Evolutionary conservation across 2,329 filamentous ascomycete genomes (phyloP).

Genomic region (Botrytis aclada): DNA sequence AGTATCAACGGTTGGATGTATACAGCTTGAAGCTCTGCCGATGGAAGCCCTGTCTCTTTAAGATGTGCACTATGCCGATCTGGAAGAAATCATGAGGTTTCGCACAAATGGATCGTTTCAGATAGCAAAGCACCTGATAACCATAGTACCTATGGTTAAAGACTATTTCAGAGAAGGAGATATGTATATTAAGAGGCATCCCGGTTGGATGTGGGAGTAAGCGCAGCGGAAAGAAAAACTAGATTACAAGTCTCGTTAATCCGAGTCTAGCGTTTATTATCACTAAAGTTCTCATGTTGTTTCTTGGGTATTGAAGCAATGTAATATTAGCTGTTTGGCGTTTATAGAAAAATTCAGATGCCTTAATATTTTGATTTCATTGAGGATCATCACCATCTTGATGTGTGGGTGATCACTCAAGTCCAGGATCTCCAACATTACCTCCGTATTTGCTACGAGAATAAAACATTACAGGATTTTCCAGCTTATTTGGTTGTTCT

Average conservation of each 20-base stretch:
- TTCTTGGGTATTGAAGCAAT: not conserved
- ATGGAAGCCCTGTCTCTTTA: too few relatives aligned
- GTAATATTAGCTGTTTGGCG: not conserved
- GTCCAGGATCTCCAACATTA: not conserved
- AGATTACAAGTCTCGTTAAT: not conserved
- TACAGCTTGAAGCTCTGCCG: not conserved
- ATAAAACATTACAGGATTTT: rapidly evolving
- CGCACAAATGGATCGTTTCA: not conserved
- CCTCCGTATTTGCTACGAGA: not conserved
- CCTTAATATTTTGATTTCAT: not conserved
- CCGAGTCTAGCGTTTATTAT: too few relatives aligned
- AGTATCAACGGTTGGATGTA: too few relatives aligned
- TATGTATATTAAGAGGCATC: too few relatives aligned
- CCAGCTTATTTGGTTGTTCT: not conserved
- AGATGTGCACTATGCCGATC: not conserved
- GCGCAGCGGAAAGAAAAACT: not conserved
- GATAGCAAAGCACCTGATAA: not conserved
- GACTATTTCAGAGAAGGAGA: not conserved
- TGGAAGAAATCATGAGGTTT: not conserved
- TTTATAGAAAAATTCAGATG: not conserved
- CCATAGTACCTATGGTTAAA: too few relatives aligned
- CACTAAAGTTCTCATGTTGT: too few relatives aligned
- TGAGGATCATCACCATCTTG: too few relatives aligned
- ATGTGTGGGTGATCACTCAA: not conserved
- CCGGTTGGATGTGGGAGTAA: not conserved